Conservation (phyloP, 441 rosid genomes). For the Erodium moschatum region DNA sequence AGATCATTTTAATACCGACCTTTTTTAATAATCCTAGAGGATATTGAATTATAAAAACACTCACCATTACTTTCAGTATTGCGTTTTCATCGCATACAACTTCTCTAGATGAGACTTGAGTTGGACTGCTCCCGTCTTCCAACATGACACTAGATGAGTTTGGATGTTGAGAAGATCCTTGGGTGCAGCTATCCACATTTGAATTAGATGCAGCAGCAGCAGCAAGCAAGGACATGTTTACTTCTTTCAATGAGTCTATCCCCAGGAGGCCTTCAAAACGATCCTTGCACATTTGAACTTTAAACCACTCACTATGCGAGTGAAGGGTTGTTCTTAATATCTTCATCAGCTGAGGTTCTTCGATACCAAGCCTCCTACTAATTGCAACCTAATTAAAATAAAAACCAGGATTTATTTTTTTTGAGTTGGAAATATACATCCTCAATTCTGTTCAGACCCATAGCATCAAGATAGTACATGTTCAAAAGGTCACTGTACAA, state of each 20-base stretch:
- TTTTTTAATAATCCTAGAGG: no score
- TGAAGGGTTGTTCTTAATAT: slow-evolving; percentile 79
- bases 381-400: slow-evolving; percentile 49
- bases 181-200: slow-evolving; percentile 50
- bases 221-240: slow-evolving; percentile 39
- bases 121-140: slow-evolving; percentile 71
- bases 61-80: slow-evolving; percentile 87
- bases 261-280: slow-evolving; percentile 55
- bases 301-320: slow-evolving; percentile 76
- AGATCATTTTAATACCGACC: no score
- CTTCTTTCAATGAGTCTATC: slow-evolving; percentile 75
- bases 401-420: slow-evolving; percentile 3
- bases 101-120: slow-evolving; percentile 58
- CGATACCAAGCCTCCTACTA: slow-evolving; percentile 65
- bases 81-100: slow-evolving; percentile 69
- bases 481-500: background rate
- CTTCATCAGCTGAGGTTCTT: slow-evolving; percentile 85
- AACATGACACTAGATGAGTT: slow-evolving; percentile 54
- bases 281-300: slow-evolving; percentile 95
- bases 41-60: slow-evolving; percentile 20
- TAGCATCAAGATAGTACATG: background rate
- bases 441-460: background rate
- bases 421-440: background rate
- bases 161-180: slow-evolving; percentile 66
- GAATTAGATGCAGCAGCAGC: slow-evolving; percentile 42